A percentile compares a stretch with the other conserved stretches of the same genome.
Conservation (phyloP, 495 filamentous ascomycete species). For the Hypoxylon rickii region DNA sequence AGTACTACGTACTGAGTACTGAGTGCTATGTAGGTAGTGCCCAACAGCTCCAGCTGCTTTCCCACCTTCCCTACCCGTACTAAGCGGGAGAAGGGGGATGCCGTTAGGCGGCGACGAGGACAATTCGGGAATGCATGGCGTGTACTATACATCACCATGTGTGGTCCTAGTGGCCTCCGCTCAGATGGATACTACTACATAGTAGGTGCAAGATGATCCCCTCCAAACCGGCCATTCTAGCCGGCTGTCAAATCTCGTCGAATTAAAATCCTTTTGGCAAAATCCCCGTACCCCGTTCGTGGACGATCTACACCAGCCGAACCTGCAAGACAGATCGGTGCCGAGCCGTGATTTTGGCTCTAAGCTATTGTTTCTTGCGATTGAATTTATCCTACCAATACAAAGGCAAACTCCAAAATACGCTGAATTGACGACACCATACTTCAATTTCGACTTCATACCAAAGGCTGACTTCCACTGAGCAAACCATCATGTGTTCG, state of each 20-base stretch:
- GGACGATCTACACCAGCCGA: conserved; percentile 25
- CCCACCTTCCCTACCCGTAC: conserved; percentile 15
- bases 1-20: no score
- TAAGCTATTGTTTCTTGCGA: conserved; percentile 5
- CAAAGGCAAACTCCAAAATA: neutral
- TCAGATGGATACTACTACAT: conserved; percentile 30
- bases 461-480: neutral
- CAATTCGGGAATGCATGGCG: conserved; percentile 30
- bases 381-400: conserved; percentile 5
- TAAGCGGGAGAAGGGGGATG: conserved; percentile 7
- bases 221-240: conserved; percentile 24
- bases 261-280: conserved; percentile 30
- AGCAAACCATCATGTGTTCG: neutral
- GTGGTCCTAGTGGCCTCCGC: conserved; percentile 29
- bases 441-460: neutral
- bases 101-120: conserved; percentile 24
- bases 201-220: conserved; percentile 17
- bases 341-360: conserved; percentile 24
- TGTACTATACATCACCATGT: conserved; percentile 13
- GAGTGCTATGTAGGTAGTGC: no score
- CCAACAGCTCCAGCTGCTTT: no score
- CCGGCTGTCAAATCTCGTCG: conserved; percentile 33
- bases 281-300: conserved; percentile 30
- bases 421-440: neutral
- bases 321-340: conserved; percentile 34